Evolutionary conservation across 1,139 yeast genomes (phyloP).

Genomic region (Geotrichum carabidarum): DNA sequence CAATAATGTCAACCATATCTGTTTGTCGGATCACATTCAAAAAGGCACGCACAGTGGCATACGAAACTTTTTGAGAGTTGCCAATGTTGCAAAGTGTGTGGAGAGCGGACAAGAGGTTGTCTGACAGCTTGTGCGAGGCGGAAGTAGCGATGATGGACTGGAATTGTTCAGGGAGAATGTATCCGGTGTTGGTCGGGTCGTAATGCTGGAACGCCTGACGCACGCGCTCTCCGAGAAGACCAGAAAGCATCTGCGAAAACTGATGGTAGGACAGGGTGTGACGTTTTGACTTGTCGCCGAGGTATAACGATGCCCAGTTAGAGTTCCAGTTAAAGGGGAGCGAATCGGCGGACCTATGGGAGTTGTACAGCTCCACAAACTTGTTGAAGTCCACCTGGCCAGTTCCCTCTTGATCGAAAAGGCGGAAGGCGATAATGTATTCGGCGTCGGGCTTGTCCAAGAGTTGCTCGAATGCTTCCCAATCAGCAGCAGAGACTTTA

Average conservation of each 20-base stretch:
- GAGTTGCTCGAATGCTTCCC: conserved; percentile 40
- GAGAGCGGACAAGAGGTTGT: conserved; percentile 37
- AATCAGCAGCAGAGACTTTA: conserved; percentile 38
- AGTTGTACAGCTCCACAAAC: conserved; percentile 39
- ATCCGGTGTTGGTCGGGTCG: conserved; percentile 39
- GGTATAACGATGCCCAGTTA: conserved; percentile 41
- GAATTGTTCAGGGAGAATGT: conserved; percentile 42
- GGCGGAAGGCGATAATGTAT: conserved; percentile 43
- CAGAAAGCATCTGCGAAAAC: conserved; percentile 45
- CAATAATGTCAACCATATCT: conserved; percentile 42
- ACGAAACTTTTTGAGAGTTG: conserved; percentile 38
- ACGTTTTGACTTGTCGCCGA: conserved; percentile 39
- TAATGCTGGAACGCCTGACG: conserved; percentile 43
- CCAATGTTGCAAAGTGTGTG: conserved; percentile 39
- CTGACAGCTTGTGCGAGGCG: conserved; percentile 42
- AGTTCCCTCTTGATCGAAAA: conserved; percentile 40
- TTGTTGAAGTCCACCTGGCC: conserved; percentile 41
- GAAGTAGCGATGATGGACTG: conserved; percentile 39
- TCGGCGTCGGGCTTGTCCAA: conserved; percentile 46
- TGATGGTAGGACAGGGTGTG: conserved; percentile 41
- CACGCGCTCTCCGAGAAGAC: conserved; percentile 45
- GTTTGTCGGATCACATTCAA: conserved; percentile 42
- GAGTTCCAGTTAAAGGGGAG: conserved; percentile 45
- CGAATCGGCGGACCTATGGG: conserved; percentile 36
- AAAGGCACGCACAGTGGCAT: conserved; percentile 44